A percentile compares a stretch with the other conserved stretches of the same genome.
Conservation (phyloP, 2,329 filamentous ascomycete species). For the Acrocalymma vagum region DNA sequence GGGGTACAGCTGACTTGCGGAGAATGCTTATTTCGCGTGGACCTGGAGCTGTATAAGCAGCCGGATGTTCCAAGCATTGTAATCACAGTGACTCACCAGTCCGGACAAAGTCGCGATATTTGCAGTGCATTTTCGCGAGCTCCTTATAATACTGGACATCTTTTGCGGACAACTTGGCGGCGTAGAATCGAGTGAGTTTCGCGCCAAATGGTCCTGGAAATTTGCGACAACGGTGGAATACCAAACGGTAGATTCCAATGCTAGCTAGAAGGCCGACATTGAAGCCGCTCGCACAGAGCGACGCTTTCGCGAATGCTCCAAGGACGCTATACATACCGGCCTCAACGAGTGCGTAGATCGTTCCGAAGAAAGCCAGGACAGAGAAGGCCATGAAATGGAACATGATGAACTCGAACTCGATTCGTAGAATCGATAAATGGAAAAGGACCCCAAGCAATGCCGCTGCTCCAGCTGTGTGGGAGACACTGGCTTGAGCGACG, state of each 20-base stretch:
- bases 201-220: conserved; percentile 34
- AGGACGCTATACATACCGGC: conserved; percentile 5
- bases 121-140: conserved; percentile 33
- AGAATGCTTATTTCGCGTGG: conserved; percentile 34
- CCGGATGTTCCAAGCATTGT: no score
- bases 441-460: conserved; percentile 26
- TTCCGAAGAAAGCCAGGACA: conserved; percentile 13
- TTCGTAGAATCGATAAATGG: conserved; percentile 20
- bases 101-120: conserved; percentile 46
- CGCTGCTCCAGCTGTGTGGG: conserved; percentile 10
- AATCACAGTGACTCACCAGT: conserved; percentile 37
- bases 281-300: conserved; percentile 18
- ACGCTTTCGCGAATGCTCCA: conserved; percentile 14
- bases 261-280: conserved; percentile 22
- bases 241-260: conserved; percentile 32
- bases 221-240: conserved; percentile 32
- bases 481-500: no score
- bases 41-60: conserved; percentile 11
- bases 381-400: conserved; percentile 29
- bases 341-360: conserved; percentile 13
- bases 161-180: conserved; percentile 31
- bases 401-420: conserved; percentile 36
- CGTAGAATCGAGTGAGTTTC: conserved; percentile 37
- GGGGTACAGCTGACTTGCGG: conserved; percentile 23
- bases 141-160: conserved; percentile 38